Evolutionary conservation across 345 rosid genomes (phyloP).

Genomic region (Murraya koenigii): DNA sequence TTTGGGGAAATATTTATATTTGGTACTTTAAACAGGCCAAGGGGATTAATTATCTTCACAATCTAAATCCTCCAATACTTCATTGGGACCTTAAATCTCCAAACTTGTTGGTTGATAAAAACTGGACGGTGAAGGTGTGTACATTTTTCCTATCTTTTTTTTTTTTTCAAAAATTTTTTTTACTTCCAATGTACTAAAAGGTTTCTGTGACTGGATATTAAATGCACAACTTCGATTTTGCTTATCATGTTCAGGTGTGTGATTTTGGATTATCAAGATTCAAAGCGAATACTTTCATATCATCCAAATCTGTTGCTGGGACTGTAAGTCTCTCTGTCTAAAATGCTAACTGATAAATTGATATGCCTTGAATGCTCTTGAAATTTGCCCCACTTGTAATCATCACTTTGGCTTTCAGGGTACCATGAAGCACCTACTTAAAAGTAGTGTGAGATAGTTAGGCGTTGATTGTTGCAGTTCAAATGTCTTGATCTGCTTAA

Average conservation of each 20-base stretch:
- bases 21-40: constrained; percentile 68
- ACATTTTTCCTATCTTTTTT: too few species aligned
- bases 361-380: not conserved
- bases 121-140: constrained; percentile 90
- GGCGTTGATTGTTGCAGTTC: not conserved
- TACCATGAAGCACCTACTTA: not conserved
- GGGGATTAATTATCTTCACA: constrained; percentile 92
- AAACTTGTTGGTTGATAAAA: constrained; percentile 90
- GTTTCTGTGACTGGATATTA: not conserved
- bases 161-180: not conserved
- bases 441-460: not conserved
- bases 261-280: constrained; percentile 97
- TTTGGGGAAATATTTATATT: constrained; percentile 5
- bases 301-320: constrained; percentile 98
- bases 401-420: not conserved
- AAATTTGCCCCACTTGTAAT: not conserved
- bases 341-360: not conserved
- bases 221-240: not conserved
- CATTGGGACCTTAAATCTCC: constrained; percentile 99
- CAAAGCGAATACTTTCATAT: constrained; percentile 79
- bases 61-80: constrained; percentile 85
- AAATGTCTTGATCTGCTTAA: not conserved
- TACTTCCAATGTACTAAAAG: not conserved
- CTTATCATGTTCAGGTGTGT: constrained; percentile 55
- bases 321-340: constrained; percentile 56